Percentiles rank a stretch among this genome's conserved stretches.
Evolutionary conservation across 148 eudicot genomes (phyloP).

Genomic region (Polygonum aviculare): DNA sequence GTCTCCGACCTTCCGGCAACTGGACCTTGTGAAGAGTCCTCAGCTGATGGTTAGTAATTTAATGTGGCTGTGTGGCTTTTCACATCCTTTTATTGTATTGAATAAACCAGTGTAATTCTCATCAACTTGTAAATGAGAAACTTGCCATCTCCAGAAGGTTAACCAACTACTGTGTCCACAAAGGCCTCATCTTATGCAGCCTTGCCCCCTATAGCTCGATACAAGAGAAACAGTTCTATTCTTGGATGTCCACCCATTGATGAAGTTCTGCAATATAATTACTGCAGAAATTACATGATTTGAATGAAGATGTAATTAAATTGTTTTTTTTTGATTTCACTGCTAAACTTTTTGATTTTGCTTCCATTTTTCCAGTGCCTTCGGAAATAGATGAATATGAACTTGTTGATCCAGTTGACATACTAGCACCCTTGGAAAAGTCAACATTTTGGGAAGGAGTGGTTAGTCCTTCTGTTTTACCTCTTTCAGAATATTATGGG

Average conservation of each 20-base stretch:
- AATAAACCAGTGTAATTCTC: background rate
- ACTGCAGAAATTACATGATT: background rate
- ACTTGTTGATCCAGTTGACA: conserved; percentile 97
- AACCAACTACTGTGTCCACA: background rate
- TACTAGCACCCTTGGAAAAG: conserved; percentile 90
- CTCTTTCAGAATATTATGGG: background rate
- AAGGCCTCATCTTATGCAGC: background rate
- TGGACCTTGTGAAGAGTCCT: conserved; percentile 70
- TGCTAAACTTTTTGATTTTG: background rate
- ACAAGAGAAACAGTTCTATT: background rate
- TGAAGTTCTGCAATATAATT: background rate
- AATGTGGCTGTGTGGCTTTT: background rate
- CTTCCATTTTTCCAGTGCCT: conserved; percentile 50
- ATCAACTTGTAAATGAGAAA: background rate
- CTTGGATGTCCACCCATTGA: background rate
- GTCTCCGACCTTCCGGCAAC: conserved; percentile 53
- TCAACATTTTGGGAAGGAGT: conserved; percentile 98
- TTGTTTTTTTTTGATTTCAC: background rate
- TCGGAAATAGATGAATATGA: conserved; percentile 95
- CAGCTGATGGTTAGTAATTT: conserved; percentile 54
- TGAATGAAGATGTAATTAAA: background rate
- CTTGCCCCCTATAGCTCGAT: background rate
- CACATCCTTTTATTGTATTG: background rate
- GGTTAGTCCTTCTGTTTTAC: conserved; percentile 39
- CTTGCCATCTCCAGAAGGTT: background rate